phyloP scores from a whole-genome alignment of 495 filamentous ascomycete species.

The Podospora pseudopauciseta region DNA sequence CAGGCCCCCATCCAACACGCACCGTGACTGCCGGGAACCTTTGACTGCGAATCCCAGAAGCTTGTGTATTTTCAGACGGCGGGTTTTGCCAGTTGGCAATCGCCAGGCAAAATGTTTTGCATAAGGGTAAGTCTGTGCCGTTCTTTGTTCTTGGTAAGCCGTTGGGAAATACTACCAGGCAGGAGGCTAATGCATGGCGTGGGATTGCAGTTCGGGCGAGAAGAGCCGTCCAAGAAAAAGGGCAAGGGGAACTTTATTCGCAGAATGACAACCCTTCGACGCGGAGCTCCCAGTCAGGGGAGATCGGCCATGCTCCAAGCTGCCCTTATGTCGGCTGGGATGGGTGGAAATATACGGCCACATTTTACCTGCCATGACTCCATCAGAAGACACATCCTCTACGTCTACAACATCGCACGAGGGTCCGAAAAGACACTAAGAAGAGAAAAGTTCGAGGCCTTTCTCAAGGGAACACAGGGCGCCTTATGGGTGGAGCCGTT shows the following conservation, averaged over 20 bases:
- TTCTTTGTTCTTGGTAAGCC: not conserved
- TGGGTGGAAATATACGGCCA: slow-evolving; percentile 19
- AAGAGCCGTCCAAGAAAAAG: slow-evolving; percentile 23
- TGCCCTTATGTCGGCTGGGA: slow-evolving; percentile 20
- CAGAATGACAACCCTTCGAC: slow-evolving; percentile 30
- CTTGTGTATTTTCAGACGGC: not conserved
- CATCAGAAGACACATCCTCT: slow-evolving; percentile 35
- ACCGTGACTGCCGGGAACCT: slow-evolving; percentile 6
- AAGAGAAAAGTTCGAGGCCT: slow-evolving; percentile 33
- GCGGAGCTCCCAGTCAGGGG: slow-evolving; percentile 24
- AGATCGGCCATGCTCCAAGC: slow-evolving; percentile 21
- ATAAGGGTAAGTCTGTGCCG: slow-evolving; percentile 17
- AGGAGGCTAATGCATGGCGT: not conserved
- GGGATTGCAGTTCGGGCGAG: slow-evolving; percentile 18
- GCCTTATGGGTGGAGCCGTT: slow-evolving; percentile 25
- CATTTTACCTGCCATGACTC: slow-evolving; percentile 26
- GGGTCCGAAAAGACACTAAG: slow-evolving; percentile 29
- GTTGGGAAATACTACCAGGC: not conserved
- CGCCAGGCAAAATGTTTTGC: slow-evolving; percentile 19
- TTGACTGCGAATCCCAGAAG: not conserved
- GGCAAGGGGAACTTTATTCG: slow-evolving; percentile 28
- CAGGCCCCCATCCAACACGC: not conserved
- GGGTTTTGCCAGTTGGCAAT: slow-evolving; percentile 17
- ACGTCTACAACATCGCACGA: slow-evolving; percentile 34
- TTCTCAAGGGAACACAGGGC: slow-evolving; percentile 39